Conservation (phyloP, 192 early-diverging fungal genomes). For the Backusella luteola region DNA sequence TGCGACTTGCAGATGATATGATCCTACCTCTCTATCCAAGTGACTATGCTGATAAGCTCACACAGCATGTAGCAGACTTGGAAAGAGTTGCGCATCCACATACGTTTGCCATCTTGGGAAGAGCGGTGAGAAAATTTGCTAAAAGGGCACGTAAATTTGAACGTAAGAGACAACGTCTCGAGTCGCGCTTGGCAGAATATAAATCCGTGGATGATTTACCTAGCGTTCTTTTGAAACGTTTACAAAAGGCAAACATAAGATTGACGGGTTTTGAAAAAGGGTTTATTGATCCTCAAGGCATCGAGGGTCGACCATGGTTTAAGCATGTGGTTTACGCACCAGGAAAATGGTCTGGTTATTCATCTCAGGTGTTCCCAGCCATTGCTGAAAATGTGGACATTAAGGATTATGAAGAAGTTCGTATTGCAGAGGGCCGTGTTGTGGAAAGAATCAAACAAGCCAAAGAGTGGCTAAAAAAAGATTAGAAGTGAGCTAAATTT, state of each 20-base stretch:
- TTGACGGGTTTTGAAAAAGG: slow-evolving; percentile 46
- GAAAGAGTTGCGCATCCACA: not conserved
- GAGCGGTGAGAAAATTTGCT: slow-evolving; percentile 8
- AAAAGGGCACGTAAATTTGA: slow-evolving; percentile 22
- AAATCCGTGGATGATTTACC: slow-evolving; percentile 4
- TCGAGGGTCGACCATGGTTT: slow-evolving; percentile 57
- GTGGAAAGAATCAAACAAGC: slow-evolving; percentile 8
- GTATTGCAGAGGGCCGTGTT: slow-evolving; percentile 7
- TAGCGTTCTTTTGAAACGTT: slow-evolving; percentile 34
- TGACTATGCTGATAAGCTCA: slow-evolving; percentile 44
- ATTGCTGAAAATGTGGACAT: slow-evolving; percentile 45
- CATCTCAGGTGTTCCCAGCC: slow-evolving; percentile 49
- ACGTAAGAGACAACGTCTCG: slow-evolving; percentile 27
- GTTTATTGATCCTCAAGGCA: slow-evolving; percentile 55
- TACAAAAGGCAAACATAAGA: slow-evolving; percentile 45
- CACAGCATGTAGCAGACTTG: slow-evolving; percentile 31
- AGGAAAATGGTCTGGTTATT: slow-evolving; percentile 48
- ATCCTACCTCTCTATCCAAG: slow-evolving; percentile 37
- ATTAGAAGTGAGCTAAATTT: not conserved
- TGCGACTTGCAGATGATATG: slow-evolving; percentile 44
- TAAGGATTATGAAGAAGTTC: not conserved
- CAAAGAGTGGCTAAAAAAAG: slow-evolving; percentile 10
- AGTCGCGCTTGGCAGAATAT: slow-evolving; percentile 41
- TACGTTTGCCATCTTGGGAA: not conserved
- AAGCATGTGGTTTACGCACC: slow-evolving; percentile 58